Percentiles rank a stretch among this genome's conserved stretches.
These are phyloP conservation scores for Pugionium cornutum DNA, from an alignment of 345 rosid species.

Conservation along the genomic window DNA sequence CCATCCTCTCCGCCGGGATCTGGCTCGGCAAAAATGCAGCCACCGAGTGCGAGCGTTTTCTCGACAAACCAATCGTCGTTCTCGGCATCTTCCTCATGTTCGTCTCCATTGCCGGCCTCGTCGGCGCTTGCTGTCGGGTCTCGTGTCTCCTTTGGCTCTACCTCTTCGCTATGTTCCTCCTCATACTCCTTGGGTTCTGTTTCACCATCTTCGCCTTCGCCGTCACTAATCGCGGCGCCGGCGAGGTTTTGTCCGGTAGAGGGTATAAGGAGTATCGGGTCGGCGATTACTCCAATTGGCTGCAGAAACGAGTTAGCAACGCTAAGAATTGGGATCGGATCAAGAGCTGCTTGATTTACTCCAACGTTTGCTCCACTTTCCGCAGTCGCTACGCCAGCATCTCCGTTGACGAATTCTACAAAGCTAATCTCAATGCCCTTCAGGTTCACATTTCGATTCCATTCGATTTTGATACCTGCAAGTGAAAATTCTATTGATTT, in stretches of 20 bases:
- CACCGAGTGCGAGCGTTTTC: slow-evolving; percentile 82
- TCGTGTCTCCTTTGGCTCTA: slow-evolving; percentile 86
- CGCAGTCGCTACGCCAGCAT: slow-evolving; percentile 33
- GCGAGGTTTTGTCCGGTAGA: slow-evolving; percentile 50
- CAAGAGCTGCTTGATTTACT: slow-evolving; percentile 67
- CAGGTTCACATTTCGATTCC: slow-evolving; percentile 48
- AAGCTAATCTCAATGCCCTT: slow-evolving; percentile 50
- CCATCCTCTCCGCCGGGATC: slow-evolving; percentile 77
- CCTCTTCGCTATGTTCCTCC: slow-evolving; percentile 82
- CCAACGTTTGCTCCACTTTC: slow-evolving; percentile 55
- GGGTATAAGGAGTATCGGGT: slow-evolving; percentile 89
- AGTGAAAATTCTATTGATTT: neutral
- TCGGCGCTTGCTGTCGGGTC: slow-evolving; percentile 89
- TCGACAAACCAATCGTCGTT: slow-evolving; percentile 76
- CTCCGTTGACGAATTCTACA: slow-evolving; percentile 38
- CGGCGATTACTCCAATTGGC: slow-evolving; percentile 73
- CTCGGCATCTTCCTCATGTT: slow-evolving; percentile 82
- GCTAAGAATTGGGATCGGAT: slow-evolving; percentile 76
- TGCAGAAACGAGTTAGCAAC: slow-evolving; percentile 63
- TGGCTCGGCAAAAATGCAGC: slow-evolving; percentile 76
- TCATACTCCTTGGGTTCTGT: slow-evolving; percentile 67
- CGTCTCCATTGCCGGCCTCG: slow-evolving; percentile 80
- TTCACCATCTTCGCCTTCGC: slow-evolving; percentile 90
- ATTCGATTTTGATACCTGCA: neutral
- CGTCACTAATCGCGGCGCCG: slow-evolving; percentile 95